phyloP scores from a whole-genome alignment of 345 rosid species.

The Salix arbutifolia region DNA sequence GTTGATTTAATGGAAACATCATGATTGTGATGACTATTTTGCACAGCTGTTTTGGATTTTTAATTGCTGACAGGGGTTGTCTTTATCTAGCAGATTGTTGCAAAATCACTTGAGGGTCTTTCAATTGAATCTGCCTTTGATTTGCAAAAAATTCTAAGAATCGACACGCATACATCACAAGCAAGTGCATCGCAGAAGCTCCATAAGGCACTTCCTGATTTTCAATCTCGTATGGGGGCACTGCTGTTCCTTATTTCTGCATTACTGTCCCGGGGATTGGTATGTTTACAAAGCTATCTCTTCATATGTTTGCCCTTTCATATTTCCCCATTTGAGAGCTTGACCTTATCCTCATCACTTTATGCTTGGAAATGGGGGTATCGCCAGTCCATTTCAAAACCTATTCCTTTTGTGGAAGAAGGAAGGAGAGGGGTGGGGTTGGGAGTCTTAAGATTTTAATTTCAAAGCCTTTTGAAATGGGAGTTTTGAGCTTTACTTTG shows the following conservation, averaged over 20 bases:
- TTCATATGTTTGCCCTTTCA: background rate
- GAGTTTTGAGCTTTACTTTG: background rate
- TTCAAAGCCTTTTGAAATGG: background rate
- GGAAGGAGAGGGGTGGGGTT: background rate
- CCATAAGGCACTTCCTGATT: conserved; percentile 55
- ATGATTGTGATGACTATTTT: background rate
- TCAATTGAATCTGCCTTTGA: conserved; percentile 77
- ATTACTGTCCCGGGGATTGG: conserved; percentile 94
- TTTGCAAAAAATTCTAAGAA: conserved; percentile 66
- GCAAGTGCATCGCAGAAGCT: conserved; percentile 54
- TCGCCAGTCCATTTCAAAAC: background rate
- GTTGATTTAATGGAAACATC: background rate
- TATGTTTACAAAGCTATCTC: conserved; percentile 30
- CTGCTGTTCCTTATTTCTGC: conserved; percentile 91
- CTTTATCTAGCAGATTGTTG: conserved; percentile 37
- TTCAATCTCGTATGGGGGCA: conserved; percentile 94
- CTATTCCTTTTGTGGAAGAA: background rate
- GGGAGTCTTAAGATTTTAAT: background rate
- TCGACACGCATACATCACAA: conserved; percentile 49
- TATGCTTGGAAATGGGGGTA: background rate
- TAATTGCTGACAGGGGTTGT: conserved; percentile 4
- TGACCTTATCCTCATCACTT: background rate
- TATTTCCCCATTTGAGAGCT: background rate
- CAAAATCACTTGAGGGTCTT: conserved; percentile 58
- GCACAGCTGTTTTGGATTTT: background rate